These are phyloP conservation scores for Microdochium paspali DNA, from an alignment of 2,329 filamentous ascomycete species.

Conservation along the genomic window DNA sequence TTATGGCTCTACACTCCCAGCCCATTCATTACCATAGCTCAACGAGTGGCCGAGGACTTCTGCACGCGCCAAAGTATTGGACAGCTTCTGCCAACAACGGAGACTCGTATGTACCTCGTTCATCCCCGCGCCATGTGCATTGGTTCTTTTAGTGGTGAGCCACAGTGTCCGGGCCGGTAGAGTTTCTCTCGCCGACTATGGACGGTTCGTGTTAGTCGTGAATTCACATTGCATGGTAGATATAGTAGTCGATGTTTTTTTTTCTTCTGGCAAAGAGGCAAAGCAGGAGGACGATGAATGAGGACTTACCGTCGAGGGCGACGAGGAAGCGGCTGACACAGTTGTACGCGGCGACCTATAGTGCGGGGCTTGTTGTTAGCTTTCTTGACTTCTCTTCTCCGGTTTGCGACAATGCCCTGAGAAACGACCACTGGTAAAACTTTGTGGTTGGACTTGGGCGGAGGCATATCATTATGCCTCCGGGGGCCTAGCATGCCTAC, in stretches of 20 bases:
- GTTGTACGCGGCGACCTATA: slow-evolving; percentile 63
- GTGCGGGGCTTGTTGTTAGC: too few species aligned
- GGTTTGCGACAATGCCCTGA: not conserved
- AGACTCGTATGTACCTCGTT: too few species aligned
- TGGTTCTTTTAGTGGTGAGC: not conserved
- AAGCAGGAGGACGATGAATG: not conserved
- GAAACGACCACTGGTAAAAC: not conserved
- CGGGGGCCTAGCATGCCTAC: too few species aligned
- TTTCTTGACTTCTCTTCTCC: not conserved
- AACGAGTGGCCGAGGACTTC: too few species aligned
- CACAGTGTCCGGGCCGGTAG: slow-evolving; percentile 32
- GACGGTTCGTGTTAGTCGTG: too few species aligned
- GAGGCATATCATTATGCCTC: too few species aligned
- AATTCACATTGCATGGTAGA: not conserved
- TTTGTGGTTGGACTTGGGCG: too few species aligned
- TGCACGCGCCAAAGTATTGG: too few species aligned
- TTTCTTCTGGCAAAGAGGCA: not conserved
- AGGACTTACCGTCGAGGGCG: slow-evolving; percentile 60
- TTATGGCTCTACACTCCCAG: too few species aligned
- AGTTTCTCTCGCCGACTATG: slow-evolving; percentile 48
- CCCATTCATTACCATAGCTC: too few species aligned
- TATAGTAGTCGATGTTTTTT: slow-evolving; percentile 13
- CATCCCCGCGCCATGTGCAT: too few species aligned
- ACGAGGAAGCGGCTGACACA: slow-evolving; percentile 79
- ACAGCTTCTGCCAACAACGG: too few species aligned